Conservation (phyloP, 225 moss, liverwort and hornwort species). For the Thuidium tamariscinum region DNA sequence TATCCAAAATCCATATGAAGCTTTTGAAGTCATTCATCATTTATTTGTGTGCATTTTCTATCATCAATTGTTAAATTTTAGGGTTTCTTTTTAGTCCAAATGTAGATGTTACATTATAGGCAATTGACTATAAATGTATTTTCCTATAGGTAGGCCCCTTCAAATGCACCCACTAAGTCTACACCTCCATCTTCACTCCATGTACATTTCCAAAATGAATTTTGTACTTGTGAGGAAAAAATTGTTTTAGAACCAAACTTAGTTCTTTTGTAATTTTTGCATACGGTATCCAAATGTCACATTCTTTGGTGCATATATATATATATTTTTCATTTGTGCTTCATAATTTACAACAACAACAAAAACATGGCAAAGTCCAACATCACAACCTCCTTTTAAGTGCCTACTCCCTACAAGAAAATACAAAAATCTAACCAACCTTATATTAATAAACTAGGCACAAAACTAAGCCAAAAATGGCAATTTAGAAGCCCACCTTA, state of each 20-base stretch:
- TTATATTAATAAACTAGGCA: too few species aligned
- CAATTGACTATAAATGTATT: neutral
- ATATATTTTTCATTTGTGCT: too few species aligned
- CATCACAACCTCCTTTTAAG: neutral
- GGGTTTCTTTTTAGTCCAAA: neutral
- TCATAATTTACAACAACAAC: too few species aligned
- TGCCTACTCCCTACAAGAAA: neutral
- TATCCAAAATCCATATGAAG: neutral
- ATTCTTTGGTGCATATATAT: neutral
- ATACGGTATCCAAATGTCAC: neutral
- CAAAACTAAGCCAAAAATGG: neutral
- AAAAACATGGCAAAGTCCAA: too few species aligned
- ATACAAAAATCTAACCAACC: neutral
- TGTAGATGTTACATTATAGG: fast-evolving
- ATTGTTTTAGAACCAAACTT: neutral
- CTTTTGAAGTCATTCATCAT: neutral
- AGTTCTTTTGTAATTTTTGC: neutral
- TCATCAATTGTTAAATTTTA: neutral
- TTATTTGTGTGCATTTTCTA: neutral
- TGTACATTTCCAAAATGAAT: too few species aligned
- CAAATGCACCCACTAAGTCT: neutral
- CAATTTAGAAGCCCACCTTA: neutral
- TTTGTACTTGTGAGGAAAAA: neutral
- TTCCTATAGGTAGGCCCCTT: neutral
- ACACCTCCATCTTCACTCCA: neutral